Base-by-base conservation (phyloP, 208 protist genomes). In the Leptomonas seymouri region DNA sequence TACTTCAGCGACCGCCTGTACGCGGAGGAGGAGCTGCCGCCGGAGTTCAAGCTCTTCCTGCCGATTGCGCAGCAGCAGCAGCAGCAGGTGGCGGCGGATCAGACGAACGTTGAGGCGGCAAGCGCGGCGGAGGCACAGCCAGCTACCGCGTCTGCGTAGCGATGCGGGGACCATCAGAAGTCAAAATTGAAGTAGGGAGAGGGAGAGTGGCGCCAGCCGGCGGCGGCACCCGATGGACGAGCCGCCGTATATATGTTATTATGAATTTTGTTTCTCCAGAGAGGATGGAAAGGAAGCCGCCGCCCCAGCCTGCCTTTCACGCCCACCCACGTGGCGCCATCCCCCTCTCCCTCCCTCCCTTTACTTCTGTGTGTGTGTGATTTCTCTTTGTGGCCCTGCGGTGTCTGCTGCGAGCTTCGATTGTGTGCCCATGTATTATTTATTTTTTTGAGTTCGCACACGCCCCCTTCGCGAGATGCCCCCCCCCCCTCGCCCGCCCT, bases 1-100 rank as follows among this genome's bases (percentile, higher is more conserved):
- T 99, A 99, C 93, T 99, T 99, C 90, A 97, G 91, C 66, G 99
- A 99, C 71, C 83, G 97, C 57, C 85, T 99, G 8, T 99, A 99
- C 91, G 97, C 98, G 2, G 99, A 99, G 83, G 98, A 99, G 75
- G 98, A 99, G 76, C 91, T 99, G 25, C 99, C 99, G 11, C 90
- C 98, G 53, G 98, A 99, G 90, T 99, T 99, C 87, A 99, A 99
- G 85, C 86, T 99, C 25, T 99, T 99, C 79, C 72, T 99, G n/a
- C 97, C 97, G 28, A 94, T 98, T 49, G 74, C 87, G 36, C 89
- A 96, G 77, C 81, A 94, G 65, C 89, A 96, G 77, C 81, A 94
- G 65, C 75, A 60, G 9, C 57, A 58, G 30, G 39, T 58, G 42
- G 44, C 67, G 27, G 66, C 68, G 36, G 67, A 71, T 45, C 63